A percentile compares a stretch with the other conserved stretches of the same genome.
These are phyloP conservation scores for Hsuehochloa calcarea DNA, from an alignment of 176 grass and related monocot species.

Conservation along the genomic window DNA sequence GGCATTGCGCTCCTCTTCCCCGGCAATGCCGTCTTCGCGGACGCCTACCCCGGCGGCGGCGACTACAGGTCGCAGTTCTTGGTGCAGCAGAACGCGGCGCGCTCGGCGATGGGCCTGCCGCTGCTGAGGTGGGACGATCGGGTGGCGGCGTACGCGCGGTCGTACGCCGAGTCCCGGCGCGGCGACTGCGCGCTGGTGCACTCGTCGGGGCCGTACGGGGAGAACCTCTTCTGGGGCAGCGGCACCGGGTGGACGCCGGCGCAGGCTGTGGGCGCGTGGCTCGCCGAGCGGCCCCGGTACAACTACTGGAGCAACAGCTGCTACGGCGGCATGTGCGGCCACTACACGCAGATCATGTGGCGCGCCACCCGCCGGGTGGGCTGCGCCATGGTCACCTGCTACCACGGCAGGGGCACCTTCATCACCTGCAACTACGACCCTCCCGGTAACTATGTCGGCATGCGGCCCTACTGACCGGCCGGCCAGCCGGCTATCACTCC, in stretches of 20 bases:
- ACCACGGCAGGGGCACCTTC: conserved; percentile 44
- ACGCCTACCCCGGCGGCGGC: conserved; percentile 18
- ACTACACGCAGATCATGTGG: conserved; percentile 94
- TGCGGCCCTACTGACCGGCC: conserved; percentile 56
- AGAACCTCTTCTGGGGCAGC: conserved; percentile 93
- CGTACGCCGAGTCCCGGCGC: conserved; percentile 55
- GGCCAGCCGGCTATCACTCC: neutral
- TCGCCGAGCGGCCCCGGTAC: conserved; percentile 52
- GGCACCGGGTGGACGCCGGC: conserved; percentile 52
- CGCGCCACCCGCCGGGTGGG: conserved; percentile 29
- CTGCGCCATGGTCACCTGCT: conserved; percentile 62
- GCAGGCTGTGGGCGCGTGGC: conserved; percentile 70
- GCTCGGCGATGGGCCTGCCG: conserved; percentile 36
- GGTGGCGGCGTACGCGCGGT: conserved; percentile 59
- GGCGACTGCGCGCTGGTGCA: conserved; percentile 77
- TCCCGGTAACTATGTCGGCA: conserved; percentile 62
- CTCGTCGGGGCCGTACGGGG: conserved; percentile 70
- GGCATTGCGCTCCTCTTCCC: conserved; percentile 23
- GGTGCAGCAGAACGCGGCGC: conserved; percentile 52
- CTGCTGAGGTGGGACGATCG: conserved; percentile 51
- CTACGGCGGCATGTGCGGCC: conserved; percentile 59
- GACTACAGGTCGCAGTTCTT: conserved; percentile 47
- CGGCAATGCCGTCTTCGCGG: neutral
- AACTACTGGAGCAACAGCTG: conserved; percentile 72
- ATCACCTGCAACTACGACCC: conserved; percentile 84